Base-by-base conservation (phyloP, 2,329 filamentous ascomycete species). In the Septoria petroselini region DNA sequence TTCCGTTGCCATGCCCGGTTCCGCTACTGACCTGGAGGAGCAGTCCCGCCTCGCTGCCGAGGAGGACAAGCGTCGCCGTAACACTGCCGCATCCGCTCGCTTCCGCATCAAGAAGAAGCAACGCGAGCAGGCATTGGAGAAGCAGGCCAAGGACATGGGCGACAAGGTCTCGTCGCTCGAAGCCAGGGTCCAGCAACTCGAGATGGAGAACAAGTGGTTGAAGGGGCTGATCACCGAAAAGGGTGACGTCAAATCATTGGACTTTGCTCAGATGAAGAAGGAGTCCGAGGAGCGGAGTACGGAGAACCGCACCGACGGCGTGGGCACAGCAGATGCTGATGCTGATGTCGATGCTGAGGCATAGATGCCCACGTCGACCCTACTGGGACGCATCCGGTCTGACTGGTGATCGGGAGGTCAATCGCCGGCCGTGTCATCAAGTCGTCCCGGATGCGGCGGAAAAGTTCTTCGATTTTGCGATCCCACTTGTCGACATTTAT, bases 31-130 rank as follows among this genome's bases (percentile, higher is more conserved):
- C 29, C 63, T 74, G 23, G 74, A 77, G 54, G 75, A 76, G 53
- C 58, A 65, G 18, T 70, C 72, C 19, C 72, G 75, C 54, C 45
- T 71, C 30, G 73, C 73, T 23, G 75, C 74, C 7, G 75, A 77
- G 53, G 75, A 77, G 59, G 75, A 77, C 68, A 77, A 77, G 66
- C 74, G 75, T 41, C 73, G 75, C 27, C 73, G 75, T 52, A 77
- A 77, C 66, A 77, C 75, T 1, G 75, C 75, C 31, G 75, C 75
- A n/a, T 73, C 70, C 48, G 75, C 75, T 12, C 72, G 75, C 35
- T 77, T 77, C 71, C 73, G 75, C 39, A 70, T 77, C 54, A 77
- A 77, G 70, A 77, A 77, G 73, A 77, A 77, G 72, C 73, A 77
- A 62, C 72, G 75, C 38, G 75, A 77, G 63, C 72, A 75, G 58